A percentile compares a stretch with the other conserved stretches of the same genome.
Evolutionary conservation across 345 rosid genomes (phyloP).

Genomic region (Dovyalis caffra): DNA sequence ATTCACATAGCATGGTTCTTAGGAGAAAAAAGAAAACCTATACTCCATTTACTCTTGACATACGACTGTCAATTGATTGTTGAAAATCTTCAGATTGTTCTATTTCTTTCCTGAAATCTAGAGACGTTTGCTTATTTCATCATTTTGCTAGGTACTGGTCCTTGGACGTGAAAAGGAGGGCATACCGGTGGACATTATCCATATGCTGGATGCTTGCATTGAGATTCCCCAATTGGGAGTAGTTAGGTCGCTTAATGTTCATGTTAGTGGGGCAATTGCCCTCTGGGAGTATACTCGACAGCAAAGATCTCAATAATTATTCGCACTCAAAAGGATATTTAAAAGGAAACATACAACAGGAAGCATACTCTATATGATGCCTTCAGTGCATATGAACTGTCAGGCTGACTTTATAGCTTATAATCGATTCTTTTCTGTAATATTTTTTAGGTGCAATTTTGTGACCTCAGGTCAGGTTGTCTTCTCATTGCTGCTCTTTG

Average conservation of each 20-base stretch:
- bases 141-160: constrained; percentile 65
- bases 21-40: not conserved
- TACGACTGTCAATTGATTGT: not conserved
- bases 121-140: not conserved
- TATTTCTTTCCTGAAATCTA: not conserved
- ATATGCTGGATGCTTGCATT: constrained; percentile 78
- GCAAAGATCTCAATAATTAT: constrained; percentile 54
- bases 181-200: constrained; percentile 87
- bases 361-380: not conserved
- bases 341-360: not conserved
- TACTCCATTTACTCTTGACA: not conserved
- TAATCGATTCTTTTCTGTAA: not conserved
- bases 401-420: not conserved
- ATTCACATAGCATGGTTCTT: not conserved
- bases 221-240: constrained; percentile 97
- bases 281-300: constrained; percentile 98
- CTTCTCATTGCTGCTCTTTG: not conserved
- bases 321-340: not conserved
- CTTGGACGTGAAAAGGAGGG: constrained; percentile 96
- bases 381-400: not conserved
- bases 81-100: not conserved
- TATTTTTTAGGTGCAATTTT: not conserved
- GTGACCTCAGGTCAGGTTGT: not conserved
- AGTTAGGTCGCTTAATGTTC: constrained; percentile 90
- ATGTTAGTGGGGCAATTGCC: constrained; percentile 94